Evolutionary conservation across 2,329 filamentous ascomycete species (phyloP).

Genomic region (Alternaria sp.): DNA sequence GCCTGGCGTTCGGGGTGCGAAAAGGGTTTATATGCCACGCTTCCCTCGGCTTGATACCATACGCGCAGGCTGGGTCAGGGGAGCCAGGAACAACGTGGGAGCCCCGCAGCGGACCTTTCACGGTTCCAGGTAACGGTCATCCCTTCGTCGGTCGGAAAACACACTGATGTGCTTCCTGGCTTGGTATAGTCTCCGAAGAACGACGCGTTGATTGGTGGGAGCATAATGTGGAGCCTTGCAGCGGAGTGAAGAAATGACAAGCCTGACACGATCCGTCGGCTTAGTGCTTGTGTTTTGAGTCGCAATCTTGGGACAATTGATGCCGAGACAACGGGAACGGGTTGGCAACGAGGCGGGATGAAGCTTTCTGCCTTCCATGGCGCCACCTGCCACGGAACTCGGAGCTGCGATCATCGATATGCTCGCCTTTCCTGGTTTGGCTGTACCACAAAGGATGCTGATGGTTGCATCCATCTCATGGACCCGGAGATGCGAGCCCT

Average conservation of each 20-base stretch:
- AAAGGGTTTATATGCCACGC: slow-evolving; percentile 22
- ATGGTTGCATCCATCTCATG: background rate
- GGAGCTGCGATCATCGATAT: background rate
- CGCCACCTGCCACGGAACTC: background rate
- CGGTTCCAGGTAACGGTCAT: slow-evolving; percentile 16
- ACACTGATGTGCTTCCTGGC: slow-evolving; percentile 22
- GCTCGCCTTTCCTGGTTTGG: background rate
- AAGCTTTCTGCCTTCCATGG: background rate
- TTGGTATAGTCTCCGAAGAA: slow-evolving; percentile 26
- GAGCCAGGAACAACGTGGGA: slow-evolving; percentile 21
- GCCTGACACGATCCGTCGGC: slow-evolving; percentile 24
- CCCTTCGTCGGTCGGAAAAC: slow-evolving; percentile 5
- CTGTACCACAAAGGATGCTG: slow-evolving; percentile 1
- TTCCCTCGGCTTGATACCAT: slow-evolving; percentile 8
- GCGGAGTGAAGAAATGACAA: slow-evolving; percentile 16
- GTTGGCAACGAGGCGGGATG: background rate
- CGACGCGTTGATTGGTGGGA: slow-evolving; percentile 18
- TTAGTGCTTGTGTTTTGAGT: slow-evolving; percentile 27
- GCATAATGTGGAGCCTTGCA: slow-evolving; percentile 5
- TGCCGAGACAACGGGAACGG: slow-evolving; percentile 6
- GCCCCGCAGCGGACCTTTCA: slow-evolving; percentile 23
- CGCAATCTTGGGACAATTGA: slow-evolving; percentile 7
- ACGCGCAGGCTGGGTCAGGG: slow-evolving; percentile 7
- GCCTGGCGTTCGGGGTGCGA: background rate
- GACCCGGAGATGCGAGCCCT: background rate